Base-by-base conservation (phyloP, 2,329 filamentous ascomycete species). In the Fonsecaea nubica region DNA sequence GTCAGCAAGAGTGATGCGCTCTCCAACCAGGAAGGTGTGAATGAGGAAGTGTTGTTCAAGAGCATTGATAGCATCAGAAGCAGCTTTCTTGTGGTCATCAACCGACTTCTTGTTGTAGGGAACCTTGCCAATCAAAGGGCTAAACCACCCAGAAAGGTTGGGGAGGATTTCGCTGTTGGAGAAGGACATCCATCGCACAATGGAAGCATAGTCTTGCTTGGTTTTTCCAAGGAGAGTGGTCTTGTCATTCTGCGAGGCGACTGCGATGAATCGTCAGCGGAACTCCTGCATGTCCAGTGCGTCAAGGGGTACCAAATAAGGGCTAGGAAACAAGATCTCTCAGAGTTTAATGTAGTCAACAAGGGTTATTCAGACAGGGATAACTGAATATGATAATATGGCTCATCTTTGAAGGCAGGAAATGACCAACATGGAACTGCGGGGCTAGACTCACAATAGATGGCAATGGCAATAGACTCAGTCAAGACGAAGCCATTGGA, bases 181-280 rank as follows among this genome's bases (percentile, higher is more conserved):
- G 84, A 90, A 98, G 73, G 94, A 98, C 90, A 97, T 89, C 95
- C 95, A 99, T 83, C 91, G 92, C 80, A 99, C 87, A 82, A 99
- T 99, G 75, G 93, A 93, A 76, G 95, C 95, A 83, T 98, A 94
- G 89, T 99, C 95, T 87, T 99, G 94, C 91, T 99, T 99, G 85
- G 93, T 99, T 90, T 98, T 98, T 79, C 95, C 95, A 76, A 99
- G 89, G 74, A 99, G 93, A 75, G 93, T 96, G 76, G 95, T 99
- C 91, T 98, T 98, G 90, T 98, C 95, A 82, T 99, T 99, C 86
- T 99, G 95, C 76, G 95, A 98, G 77, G 95, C 93, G 80, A 99
- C 95, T 98, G 68, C 68, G 55, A 66, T 56, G 38, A 12, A 38
- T 15, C 35, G 61, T 71, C 55, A 72, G 66, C 30, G 55, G 59